These are phyloP conservation scores for Cladophialophora yegresii DNA, from an alignment of 2,329 filamentous ascomycete species.

Conservation along the genomic window DNA sequence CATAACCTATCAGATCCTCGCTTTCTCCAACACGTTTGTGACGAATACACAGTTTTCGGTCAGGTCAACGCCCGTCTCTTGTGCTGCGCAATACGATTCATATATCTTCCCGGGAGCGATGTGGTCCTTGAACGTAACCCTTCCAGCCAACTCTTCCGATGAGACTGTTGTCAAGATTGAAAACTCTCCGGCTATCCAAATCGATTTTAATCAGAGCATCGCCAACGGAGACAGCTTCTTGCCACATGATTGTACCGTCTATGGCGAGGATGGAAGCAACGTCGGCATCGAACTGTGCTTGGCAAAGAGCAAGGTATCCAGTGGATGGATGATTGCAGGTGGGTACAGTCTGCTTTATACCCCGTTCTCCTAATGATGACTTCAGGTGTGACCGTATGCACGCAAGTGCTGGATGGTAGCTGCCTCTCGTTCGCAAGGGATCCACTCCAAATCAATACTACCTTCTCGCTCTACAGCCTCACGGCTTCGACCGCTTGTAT, in stretches of 20 bases:
- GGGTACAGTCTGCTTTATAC: background rate
- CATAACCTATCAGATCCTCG: background rate
- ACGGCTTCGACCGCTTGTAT: background rate
- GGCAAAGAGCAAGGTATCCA: background rate
- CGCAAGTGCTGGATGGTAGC: background rate
- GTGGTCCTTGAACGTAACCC: background rate
- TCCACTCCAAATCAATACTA: background rate
- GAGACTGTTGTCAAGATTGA: background rate
- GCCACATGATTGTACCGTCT: background rate
- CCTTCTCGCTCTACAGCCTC: background rate
- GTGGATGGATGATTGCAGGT: background rate
- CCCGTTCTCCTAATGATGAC: background rate
- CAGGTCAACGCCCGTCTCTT: background rate
- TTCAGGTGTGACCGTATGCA: background rate
- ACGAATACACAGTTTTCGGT: background rate
- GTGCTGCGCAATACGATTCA: background rate
- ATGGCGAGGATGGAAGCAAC: background rate
- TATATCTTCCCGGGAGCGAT: conserved; percentile 2
- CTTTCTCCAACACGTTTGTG: conserved; percentile 8
- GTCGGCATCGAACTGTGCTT: conserved; percentile 2
- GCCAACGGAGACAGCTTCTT: background rate
- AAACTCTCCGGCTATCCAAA: background rate
- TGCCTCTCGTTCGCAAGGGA: background rate
- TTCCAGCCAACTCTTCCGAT: background rate
- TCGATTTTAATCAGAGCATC: background rate